A percentile compares a stretch with the other conserved stretches of the same genome.
Conservation (phyloP, 495 filamentous ascomycete species). For the Daldinia vernicosa region DNA sequence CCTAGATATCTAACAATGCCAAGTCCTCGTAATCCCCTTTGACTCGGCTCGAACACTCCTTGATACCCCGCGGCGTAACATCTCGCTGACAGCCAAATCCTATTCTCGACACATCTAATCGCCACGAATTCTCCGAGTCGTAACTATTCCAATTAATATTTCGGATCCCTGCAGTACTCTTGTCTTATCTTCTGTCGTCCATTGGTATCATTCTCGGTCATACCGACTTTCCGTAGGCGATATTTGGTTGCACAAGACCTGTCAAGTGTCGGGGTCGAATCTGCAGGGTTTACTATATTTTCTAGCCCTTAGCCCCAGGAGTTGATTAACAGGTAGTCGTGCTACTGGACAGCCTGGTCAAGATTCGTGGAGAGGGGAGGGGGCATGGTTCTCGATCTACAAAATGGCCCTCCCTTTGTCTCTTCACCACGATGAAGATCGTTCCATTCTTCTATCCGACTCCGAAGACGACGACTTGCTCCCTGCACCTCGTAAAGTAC, state of each 20-base stretch:
- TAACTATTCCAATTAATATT: constrained; percentile 28
- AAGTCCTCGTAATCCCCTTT: constrained; percentile 17
- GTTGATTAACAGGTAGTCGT: constrained; percentile 27
- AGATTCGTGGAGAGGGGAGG: constrained; percentile 32
- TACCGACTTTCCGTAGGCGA: constrained; percentile 20
- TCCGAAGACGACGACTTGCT: constrained; percentile 47
- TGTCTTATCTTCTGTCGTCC: constrained; percentile 30
- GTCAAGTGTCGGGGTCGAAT: constrained; percentile 18
- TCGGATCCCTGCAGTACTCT: constrained; percentile 38
- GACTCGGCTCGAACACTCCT: constrained; percentile 34
- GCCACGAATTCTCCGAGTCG: constrained; percentile 30
- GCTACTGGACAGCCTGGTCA: constrained; percentile 19
- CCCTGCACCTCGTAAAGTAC: constrained; percentile 31
- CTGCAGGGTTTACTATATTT: constrained; percentile 25
- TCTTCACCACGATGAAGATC: constrained; percentile 47
- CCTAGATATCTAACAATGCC: constrained; percentile 17
- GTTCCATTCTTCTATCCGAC: constrained; percentile 45
- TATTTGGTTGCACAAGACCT: constrained; percentile 30
- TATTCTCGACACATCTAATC: constrained; percentile 9
- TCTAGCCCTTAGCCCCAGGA: constrained; percentile 5
- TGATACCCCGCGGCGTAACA: constrained; percentile 20
- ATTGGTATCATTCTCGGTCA: constrained; percentile 23
- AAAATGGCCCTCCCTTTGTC: constrained; percentile 46
- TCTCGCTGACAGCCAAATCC: constrained; percentile 10
- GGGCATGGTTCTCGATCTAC: constrained; percentile 24